A percentile compares a stretch with the other conserved stretches of the same genome.
phyloP scores from a whole-genome alignment of 73 alveolate species.

The Tetrahymena borealis region DNA sequence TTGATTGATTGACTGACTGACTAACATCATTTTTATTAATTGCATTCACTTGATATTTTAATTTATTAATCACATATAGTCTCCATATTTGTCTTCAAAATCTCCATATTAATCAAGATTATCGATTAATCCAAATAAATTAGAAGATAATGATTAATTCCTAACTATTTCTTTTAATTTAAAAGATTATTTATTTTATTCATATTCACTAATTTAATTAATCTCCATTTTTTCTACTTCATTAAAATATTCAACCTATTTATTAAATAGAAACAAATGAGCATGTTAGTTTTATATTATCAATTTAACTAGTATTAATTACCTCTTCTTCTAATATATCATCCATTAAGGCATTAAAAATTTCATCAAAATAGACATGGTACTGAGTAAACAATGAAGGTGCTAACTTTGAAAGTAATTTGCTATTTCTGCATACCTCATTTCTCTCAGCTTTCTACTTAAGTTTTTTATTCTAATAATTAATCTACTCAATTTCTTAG shows the following conservation, averaged over 20 bases:
- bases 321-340: background rate
- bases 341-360: background rate
- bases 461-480: background rate
- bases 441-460: background rate
- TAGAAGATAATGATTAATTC: background rate
- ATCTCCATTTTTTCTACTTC: background rate
- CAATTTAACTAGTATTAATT: background rate
- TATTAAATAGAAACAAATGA: background rate
- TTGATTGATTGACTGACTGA: too few relatives aligned
- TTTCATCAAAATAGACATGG: background rate
- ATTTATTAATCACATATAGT: background rate
- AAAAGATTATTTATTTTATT: background rate
- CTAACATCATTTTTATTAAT: too few relatives aligned
- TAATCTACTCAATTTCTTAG: background rate
- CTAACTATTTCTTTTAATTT: background rate
- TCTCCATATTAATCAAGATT: background rate
- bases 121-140: background rate
- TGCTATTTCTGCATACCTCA: background rate
- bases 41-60: too few relatives aligned
- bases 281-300: background rate
- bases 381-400: background rate
- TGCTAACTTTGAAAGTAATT: background rate
- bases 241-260: background rate
- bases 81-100: background rate
- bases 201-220: background rate